Evolutionary conservation across 2,329 filamentous ascomycete genomes (phyloP).

Genomic region (Ophiostoma ips): DNA sequence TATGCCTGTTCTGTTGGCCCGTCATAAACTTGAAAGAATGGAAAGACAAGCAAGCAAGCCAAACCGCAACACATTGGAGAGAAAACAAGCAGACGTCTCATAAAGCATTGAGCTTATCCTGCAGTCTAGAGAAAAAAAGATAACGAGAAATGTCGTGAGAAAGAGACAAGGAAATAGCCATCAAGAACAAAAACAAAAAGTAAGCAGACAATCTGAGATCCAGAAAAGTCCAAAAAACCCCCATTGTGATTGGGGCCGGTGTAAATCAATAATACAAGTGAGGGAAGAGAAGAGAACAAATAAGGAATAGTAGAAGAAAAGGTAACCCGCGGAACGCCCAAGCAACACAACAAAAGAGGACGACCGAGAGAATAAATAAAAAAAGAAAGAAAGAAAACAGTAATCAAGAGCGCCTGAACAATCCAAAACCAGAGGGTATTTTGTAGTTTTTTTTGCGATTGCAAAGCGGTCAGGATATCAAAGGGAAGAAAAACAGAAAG

Average conservation of each 20-base stretch:
- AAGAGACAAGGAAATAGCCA: background rate
- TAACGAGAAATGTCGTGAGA: background rate
- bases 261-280: background rate
- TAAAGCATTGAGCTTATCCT: too few species aligned
- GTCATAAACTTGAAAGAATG: background rate
- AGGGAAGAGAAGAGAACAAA: background rate
- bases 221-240: background rate
- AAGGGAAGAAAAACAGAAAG: background rate
- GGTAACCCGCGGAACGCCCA: too few species aligned
- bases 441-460: too few species aligned
- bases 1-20: too few species aligned
- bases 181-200: background rate
- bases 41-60: background rate
- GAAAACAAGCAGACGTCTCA: too few species aligned
- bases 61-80: too few species aligned
- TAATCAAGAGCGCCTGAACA: background rate
- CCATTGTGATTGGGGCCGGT: background rate
- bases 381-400: background rate
- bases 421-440: too few species aligned
- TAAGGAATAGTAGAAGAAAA: background rate
- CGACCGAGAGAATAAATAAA: background rate
- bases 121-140: background rate
- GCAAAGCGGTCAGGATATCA: background rate
- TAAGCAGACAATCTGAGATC: background rate
- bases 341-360: background rate